Evolutionary conservation across 2,329 filamentous ascomycete genomes (phyloP).

Genomic region (Myriangium duriaei): DNA sequence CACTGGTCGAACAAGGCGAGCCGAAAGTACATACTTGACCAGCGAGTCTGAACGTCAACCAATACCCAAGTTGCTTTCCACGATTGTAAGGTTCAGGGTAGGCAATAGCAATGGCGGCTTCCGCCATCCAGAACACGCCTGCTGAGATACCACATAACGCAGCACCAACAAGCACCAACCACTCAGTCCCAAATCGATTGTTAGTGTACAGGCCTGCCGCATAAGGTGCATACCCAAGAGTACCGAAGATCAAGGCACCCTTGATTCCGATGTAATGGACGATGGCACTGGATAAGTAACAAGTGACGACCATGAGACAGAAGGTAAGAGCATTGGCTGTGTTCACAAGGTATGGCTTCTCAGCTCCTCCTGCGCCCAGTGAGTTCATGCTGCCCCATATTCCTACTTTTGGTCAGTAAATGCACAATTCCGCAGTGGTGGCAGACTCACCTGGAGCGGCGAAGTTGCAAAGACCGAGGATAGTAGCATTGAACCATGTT

Average conservation of each 20-base stretch:
- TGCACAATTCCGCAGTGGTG: no score
- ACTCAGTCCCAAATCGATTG: constrained; percentile 55
- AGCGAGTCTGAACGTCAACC: constrained; percentile 48
- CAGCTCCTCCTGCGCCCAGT: constrained; percentile 57
- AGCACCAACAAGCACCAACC: constrained; percentile 56
- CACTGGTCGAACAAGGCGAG: no score
- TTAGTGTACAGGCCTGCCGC: constrained; percentile 61
- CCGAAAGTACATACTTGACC: no score
- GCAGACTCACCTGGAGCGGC: constrained; percentile 56
- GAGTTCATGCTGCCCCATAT: no score
- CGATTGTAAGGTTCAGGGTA: constrained; percentile 60
- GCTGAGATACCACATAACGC: constrained; percentile 58
- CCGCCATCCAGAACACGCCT: constrained; percentile 64
- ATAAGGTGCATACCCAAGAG: constrained; percentile 58
- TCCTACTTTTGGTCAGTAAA: no score
- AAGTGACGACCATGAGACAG: constrained; percentile 59
- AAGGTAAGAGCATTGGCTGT: constrained; percentile 60
- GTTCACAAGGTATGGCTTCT: constrained; percentile 55
- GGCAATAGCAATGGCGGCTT: constrained; percentile 58
- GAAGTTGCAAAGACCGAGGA: constrained; percentile 60
- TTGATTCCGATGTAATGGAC: constrained; percentile 60
- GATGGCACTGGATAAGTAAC: constrained; percentile 50
- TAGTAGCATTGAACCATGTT: constrained; percentile 59
- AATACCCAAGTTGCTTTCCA: constrained; percentile 53
- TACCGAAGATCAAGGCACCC: constrained; percentile 57